Base-by-base conservation (phyloP, 495 filamentous ascomycete species). In the Letharia columbiana region DNA sequence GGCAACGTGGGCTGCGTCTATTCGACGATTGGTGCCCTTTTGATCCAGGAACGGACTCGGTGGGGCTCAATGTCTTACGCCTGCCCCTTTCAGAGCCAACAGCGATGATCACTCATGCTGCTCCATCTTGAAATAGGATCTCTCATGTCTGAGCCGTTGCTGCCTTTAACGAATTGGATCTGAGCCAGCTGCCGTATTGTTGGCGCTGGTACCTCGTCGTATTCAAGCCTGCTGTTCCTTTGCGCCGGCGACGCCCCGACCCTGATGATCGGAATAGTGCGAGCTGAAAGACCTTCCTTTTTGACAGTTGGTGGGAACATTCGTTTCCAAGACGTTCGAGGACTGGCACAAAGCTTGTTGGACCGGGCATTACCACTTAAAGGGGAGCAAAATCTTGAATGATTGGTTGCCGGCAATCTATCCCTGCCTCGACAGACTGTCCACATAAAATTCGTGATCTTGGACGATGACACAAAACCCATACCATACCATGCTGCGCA, bases 1-100 rank as follows among this genome's bases (percentile, higher is more conserved):
- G 39, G 63, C 4, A 65, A 65, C 63, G 63, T 65, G 63, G 54
- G 40, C 54, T 50, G 52, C n/a, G 45, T 65, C 15, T 33, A 45
- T 10, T 65, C 41, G 50, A 40, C 41, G 56, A 65, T 65, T 65
- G 63, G 63, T 45, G 63, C 40, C 52, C 31, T 37, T 28, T 54
- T 23, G 13, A 50, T 49, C 42, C 63, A 65, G 63, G 63, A 56
- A 60, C 63, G 40, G 40, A 10, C 12, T 28, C 23, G 23, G 23
- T 28, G 49, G 50, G 44, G 35, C 42, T 35, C 18, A 56, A 62
- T 35, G 41, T 64, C n/a, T 59, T 42, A 28, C 63, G 42, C 42
- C 52, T 60, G 41, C 54, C 63, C 17, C 20, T 60, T 65, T 31
- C 3, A 44, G 63, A 52, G 33, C 3, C 61, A 63, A 9, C 35